phyloP scores from a whole-genome alignment of 2,329 filamentous ascomycete species.

The Coniochaeta hoffmannii region DNA sequence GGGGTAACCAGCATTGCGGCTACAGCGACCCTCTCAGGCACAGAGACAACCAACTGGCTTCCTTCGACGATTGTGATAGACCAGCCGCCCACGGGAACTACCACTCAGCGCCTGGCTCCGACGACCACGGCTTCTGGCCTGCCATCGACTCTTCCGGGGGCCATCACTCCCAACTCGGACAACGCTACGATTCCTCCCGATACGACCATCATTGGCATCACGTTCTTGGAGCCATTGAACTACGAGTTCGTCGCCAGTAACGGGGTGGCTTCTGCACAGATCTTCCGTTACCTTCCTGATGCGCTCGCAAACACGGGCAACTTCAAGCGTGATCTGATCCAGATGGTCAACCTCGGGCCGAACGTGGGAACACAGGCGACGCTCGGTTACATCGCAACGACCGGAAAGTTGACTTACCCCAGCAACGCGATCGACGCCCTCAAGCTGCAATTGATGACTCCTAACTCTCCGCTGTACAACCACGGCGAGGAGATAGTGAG shows the following conservation, averaged over 20 bases:
- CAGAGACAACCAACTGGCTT: constrained; percentile 32
- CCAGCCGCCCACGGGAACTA: constrained; percentile 31
- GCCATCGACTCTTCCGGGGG: constrained; percentile 61
- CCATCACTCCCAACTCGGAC: constrained; percentile 63
- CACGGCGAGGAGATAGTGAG: constrained; percentile 58
- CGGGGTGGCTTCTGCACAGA: constrained; percentile 68
- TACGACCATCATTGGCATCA: constrained; percentile 70
- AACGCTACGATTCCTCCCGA: constrained; percentile 49
- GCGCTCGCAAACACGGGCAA: constrained; percentile 60
- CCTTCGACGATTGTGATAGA: constrained; percentile 57
- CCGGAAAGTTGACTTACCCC: constrained; percentile 65
- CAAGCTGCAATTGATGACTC: constrained; percentile 60
- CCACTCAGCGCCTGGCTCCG: constrained; percentile 27
- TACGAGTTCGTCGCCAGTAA: constrained; percentile 74
- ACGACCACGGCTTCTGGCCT: constrained; percentile 41
- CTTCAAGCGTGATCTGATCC: constrained; percentile 46
- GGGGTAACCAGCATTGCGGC: not conserved
- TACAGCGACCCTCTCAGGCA: not conserved
- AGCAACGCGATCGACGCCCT: constrained; percentile 60
- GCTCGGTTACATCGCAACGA: constrained; percentile 74
- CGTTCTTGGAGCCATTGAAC: constrained; percentile 73
- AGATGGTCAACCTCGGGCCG: constrained; percentile 68
- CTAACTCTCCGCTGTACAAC: constrained; percentile 66
- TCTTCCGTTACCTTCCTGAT: constrained; percentile 70
- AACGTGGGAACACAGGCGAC: constrained; percentile 63